phyloP scores from a whole-genome alignment of 1,284 basidiomycete genomes.

The Exobasidium cylindrosporum region DNA sequence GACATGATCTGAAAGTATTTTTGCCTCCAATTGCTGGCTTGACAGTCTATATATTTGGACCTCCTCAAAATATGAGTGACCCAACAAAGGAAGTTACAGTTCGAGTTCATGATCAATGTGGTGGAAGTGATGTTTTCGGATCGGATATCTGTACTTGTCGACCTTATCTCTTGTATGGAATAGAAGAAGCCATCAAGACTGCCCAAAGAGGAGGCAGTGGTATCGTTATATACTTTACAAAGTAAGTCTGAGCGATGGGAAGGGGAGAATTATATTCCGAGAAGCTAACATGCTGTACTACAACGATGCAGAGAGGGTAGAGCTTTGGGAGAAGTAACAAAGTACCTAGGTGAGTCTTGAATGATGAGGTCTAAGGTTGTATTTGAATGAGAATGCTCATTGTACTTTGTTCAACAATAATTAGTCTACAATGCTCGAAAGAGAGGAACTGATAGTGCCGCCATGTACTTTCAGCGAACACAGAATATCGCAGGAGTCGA shows the following conservation, averaged over 20 bases:
- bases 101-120: slow-evolving; percentile 85
- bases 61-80: slow-evolving; percentile 43
- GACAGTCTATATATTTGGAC: slow-evolving; percentile 85
- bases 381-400: slow-evolving; percentile 14
- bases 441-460: slow-evolving; percentile 84
- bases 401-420: slow-evolving; percentile 56
- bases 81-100: slow-evolving; percentile 72
- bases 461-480: slow-evolving; percentile 90
- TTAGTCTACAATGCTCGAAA: slow-evolving; percentile 93
- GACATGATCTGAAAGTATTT: slow-evolving; percentile 92
- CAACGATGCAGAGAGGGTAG: slow-evolving; percentile 69
- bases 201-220: slow-evolving; percentile 88
- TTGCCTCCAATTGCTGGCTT: slow-evolving; percentile 87
- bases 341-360: slow-evolving; percentile 34
- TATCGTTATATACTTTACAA: slow-evolving; percentile 70
- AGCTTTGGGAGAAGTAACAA: slow-evolving; percentile 76
- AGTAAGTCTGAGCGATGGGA: no score
- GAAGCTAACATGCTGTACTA: no score
- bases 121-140: slow-evolving; percentile 81
- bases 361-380: no score
- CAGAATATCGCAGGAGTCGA: slow-evolving; percentile 91
- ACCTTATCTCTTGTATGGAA: slow-evolving; percentile 88
- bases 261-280: no score
- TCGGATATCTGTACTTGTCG: slow-evolving; percentile 84
- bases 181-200: slow-evolving; percentile 83